Evolutionary conservation across 257 asterid species (phyloP).

Genomic region (Solanum bukasovii): DNA sequence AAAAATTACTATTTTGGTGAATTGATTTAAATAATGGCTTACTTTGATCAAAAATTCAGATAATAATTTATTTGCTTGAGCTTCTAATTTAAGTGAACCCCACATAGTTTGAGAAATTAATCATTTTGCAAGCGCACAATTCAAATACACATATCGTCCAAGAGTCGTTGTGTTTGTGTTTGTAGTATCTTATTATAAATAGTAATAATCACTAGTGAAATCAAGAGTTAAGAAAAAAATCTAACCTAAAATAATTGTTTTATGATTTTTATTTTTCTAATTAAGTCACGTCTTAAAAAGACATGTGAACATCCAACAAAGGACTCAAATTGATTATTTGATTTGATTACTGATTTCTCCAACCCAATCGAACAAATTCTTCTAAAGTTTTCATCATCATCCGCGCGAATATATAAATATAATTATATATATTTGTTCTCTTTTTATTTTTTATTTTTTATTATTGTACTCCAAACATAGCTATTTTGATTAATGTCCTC

Average conservation of each 20-base stretch:
- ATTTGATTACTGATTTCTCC: neutral
- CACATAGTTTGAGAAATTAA: neutral
- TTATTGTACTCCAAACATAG: neutral
- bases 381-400: neutral
- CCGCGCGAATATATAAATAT: neutral
- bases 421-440: neutral
- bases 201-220: neutral
- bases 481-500: neutral
- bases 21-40: too few relatives aligned
- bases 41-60: too few relatives aligned
- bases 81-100: neutral
- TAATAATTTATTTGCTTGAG: too few relatives aligned
- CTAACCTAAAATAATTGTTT: neutral
- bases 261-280: neutral
- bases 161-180: neutral
- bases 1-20: too few relatives aligned
- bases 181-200: neutral
- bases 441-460: too few relatives aligned
- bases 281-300: neutral
- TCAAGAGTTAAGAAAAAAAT: neutral
- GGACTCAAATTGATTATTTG: neutral
- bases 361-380: neutral
- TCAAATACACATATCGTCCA: neutral
- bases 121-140: too few relatives aligned
- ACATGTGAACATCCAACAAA: neutral